Evolutionary conservation across 169 alveolate genomes (phyloP), one percentile per base, ranked within the genome.

Genomic region (Besnoitia besnoiti): DNA sequence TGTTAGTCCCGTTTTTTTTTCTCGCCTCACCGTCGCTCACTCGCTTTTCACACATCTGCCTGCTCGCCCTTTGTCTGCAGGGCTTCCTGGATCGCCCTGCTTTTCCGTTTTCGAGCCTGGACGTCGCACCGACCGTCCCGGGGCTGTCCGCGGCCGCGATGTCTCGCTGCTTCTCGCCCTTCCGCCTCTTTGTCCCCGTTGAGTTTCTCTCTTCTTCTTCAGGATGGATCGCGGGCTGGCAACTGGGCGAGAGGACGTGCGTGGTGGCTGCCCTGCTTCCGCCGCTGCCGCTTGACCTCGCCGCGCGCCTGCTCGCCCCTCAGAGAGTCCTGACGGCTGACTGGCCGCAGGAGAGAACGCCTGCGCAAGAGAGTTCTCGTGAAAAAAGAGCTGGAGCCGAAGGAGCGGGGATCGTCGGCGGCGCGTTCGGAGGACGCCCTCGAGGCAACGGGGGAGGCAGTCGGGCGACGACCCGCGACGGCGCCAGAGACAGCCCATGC

Each of bases 181-280:
- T 80, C 42, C 89, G 93, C 42, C 50, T 90, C 51, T 90, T 90
- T 21, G 62, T 37, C 30, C 93, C 93, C 82, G n/a, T 79, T 46
- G 62, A 85, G 8, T 87, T 90, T 87, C 93, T 90, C 33, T 37
- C 47, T 76, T 85, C 93, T 5, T 47, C 79, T 75, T 30, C 84
- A 49, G 93, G 93, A 76, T 90, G 93, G 93, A 82, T 90, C 16
- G 85, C 76, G 42, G 93, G 93, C 37, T 90, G 93, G 93, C 73
- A 47, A 49, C 55, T 90, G 51, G 47, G 84, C 19, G 93, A 90
- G 27, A 79, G 84, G n/a, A 55, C 67, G n/a, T 21, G 33, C n/a
- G 27, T 55, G 33, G 67, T 55, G 30, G 67, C 67, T 16, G 67
- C 30, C 30, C 27, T 55, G 67, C 67, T 55, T 19, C 67, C 67